Conservation (phyloP, 805 yeast genomes). For the Saturnispora hagleri region DNA sequence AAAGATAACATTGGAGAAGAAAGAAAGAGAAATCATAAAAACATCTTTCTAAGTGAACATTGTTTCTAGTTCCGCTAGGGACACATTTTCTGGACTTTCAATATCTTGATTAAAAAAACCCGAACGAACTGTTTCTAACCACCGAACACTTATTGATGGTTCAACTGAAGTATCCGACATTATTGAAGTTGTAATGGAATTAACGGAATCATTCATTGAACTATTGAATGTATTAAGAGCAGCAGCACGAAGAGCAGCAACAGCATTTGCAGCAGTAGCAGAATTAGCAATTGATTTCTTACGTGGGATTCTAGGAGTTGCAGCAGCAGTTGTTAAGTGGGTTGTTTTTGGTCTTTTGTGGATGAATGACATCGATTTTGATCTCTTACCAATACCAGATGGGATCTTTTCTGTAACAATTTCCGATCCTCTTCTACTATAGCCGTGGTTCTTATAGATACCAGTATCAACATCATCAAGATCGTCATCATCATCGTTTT, state of each 20-base stretch:
- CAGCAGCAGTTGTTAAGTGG: slow-evolving; percentile 64
- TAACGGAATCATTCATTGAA: slow-evolving; percentile 29
- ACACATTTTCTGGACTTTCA: slow-evolving; percentile 68
- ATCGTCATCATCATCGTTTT: slow-evolving; percentile 28
- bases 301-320: slow-evolving; percentile 72
- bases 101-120: slow-evolving; percentile 75
- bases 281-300: slow-evolving; percentile 42
- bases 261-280: slow-evolving; percentile 63
- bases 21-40: not conserved
- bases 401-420: slow-evolving; percentile 31
- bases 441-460: slow-evolving; percentile 17
- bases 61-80: slow-evolving; percentile 58
- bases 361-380: slow-evolving; percentile 56
- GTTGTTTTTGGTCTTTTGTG: slow-evolving; percentile 38
- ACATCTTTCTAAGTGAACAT: slow-evolving; percentile 28
- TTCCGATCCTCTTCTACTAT: slow-evolving; percentile 26
- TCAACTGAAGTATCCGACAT: slow-evolving; percentile 29
- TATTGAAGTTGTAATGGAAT: slow-evolving; percentile 26
- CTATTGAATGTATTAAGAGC: slow-evolving; percentile 42
- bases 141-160: slow-evolving; percentile 40
- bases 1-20: not conserved
- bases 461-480: slow-evolving; percentile 31
- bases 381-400: slow-evolving; percentile 40
- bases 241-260: slow-evolving; percentile 65
- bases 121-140: slow-evolving; percentile 66